phyloP scores from a whole-genome alignment of 2,329 filamentous ascomycete species.

The Fusarium oligoseptatum region DNA sequence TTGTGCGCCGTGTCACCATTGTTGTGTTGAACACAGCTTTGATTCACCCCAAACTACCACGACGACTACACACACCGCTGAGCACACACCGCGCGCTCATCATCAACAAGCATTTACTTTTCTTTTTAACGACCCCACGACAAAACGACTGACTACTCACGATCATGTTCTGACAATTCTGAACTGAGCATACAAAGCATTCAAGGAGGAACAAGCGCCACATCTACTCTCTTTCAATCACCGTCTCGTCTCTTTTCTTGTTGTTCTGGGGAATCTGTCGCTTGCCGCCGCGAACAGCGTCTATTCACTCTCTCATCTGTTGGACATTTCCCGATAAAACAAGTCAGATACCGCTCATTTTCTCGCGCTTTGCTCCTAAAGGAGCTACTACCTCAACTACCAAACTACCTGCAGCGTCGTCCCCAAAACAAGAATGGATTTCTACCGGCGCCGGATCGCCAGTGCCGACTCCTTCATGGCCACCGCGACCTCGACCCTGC shows the following conservation, averaged over 20 bases:
- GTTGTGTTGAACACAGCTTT: slow-evolving; percentile 37
- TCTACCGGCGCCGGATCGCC: slow-evolving; percentile 49
- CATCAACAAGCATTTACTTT: slow-evolving; percentile 19
- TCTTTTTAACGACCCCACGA: slow-evolving; percentile 17
- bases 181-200: slow-evolving; percentile 25
- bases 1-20: slow-evolving; percentile 31
- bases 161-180: slow-evolving; percentile 42
- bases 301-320: slow-evolving; percentile 23
- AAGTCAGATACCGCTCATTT: slow-evolving; percentile 24
- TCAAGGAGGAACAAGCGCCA: slow-evolving; percentile 38
- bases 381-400: slow-evolving; percentile 26
- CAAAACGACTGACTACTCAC: slow-evolving; percentile 18
- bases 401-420: background rate
- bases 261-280: slow-evolving; percentile 22
- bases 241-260: slow-evolving; percentile 17
- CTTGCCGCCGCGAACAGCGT: slow-evolving; percentile 17
- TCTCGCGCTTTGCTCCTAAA: slow-evolving; percentile 14
- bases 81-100: slow-evolving; percentile 18
- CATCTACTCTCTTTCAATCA: slow-evolving; percentile 38
- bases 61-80: slow-evolving; percentile 6
- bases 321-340: slow-evolving; percentile 19
- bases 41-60: slow-evolving; percentile 21
- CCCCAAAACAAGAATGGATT: slow-evolving; percentile 50
- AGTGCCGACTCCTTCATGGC: slow-evolving; percentile 47
- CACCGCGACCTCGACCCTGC: slow-evolving; percentile 51